Evolutionary conservation across 345 rosid species (phyloP).

Genomic region (Moricandia arvensis): DNA sequence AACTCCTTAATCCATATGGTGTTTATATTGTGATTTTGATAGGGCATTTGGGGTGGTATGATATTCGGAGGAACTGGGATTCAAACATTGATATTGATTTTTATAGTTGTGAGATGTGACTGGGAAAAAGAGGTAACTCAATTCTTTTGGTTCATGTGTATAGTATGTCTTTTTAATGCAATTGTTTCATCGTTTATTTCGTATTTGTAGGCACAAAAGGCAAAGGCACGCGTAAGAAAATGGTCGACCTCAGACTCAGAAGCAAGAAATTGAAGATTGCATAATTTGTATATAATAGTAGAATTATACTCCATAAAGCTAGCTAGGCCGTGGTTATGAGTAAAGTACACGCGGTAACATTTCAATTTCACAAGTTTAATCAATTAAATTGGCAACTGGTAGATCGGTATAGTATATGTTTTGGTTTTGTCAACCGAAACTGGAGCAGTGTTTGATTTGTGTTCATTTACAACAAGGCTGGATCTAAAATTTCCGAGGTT

Average conservation of each 20-base stretch:
- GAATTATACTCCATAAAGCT: background rate
- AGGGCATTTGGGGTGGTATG: slow-evolving; percentile 86
- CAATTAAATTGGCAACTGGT: background rate
- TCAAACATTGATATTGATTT: slow-evolving; percentile 53
- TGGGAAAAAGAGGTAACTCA: slow-evolving; percentile 60
- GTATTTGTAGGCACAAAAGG: slow-evolving; percentile 21
- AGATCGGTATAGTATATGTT: background rate
- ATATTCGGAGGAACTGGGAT: slow-evolving; percentile 59
- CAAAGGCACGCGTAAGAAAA: background rate
- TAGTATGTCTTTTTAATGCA: background rate
- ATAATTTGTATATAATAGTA: background rate
- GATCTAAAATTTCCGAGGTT: too few relatives aligned
- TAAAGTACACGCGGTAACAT: background rate
- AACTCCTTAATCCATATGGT: background rate
- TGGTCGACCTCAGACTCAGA: background rate
- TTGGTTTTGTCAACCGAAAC: background rate
- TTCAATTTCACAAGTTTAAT: background rate
- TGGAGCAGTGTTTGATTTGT: background rate
- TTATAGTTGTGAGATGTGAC: slow-evolving; percentile 41
- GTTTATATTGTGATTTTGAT: background rate
- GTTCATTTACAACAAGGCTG: background rate
- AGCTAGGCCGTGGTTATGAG: background rate
- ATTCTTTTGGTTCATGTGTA: background rate
- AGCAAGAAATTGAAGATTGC: background rate
- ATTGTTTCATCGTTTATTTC: background rate